These are phyloP conservation scores for Apiotrichum mycotoxinovorans DNA, from an alignment of 1,284 basidiomycete genomes.

Conservation along the genomic window DNA sequence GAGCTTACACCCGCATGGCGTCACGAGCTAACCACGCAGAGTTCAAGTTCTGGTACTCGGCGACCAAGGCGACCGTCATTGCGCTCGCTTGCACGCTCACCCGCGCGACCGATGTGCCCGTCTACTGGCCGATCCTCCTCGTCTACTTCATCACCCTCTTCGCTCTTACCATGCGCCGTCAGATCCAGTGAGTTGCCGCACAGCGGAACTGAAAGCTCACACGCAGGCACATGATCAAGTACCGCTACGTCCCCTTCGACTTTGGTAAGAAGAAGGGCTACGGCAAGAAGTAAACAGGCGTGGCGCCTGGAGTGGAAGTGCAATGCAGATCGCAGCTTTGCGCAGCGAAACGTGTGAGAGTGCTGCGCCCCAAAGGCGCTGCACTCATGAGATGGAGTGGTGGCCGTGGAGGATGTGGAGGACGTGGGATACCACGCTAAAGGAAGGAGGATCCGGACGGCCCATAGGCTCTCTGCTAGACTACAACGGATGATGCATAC, in stretches of 20 bases:
- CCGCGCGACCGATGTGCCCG: conserved; percentile 83
- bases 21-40: conserved; percentile 19
- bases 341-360: neutral
- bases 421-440: neutral
- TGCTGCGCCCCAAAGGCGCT: neutral
- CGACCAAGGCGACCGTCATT: conserved; percentile 81
- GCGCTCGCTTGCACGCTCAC: conserved; percentile 77
- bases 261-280: conserved; percentile 47
- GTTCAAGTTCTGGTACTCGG: conserved; percentile 69
- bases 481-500: conserved; percentile 20
- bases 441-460: neutral
- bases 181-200: conserved; percentile 73
- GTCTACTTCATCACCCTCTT: conserved; percentile 88
- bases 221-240: conserved; percentile 94
- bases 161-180: conserved; percentile 83
- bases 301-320: neutral
- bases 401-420: too few relatives aligned
- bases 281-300: conserved; percentile 43
- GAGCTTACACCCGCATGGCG: too few relatives aligned
- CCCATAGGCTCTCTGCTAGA: conserved; percentile 8
- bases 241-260: conserved; percentile 65
- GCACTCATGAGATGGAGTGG: too few relatives aligned
- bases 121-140: conserved; percentile 96
- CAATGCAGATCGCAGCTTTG: too few relatives aligned
- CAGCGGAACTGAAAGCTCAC: neutral